phyloP scores from a whole-genome alignment of 2,329 filamentous ascomycete genomes.

The Penicillium sp. region DNA sequence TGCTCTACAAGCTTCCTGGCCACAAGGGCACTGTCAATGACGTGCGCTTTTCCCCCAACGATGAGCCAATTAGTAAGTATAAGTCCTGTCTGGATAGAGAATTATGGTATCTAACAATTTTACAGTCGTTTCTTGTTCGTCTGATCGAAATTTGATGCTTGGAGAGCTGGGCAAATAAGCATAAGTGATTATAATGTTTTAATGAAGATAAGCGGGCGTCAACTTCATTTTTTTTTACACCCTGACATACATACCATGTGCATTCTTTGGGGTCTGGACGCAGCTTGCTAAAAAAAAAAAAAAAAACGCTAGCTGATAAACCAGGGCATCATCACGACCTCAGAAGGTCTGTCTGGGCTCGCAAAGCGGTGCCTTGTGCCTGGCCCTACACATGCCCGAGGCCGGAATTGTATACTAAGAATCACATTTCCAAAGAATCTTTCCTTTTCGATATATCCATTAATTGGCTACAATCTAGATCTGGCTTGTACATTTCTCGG shows the following conservation, averaged over 20 bases:
- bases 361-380: neutral
- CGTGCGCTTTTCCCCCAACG: conserved; percentile 80
- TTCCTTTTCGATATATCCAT: neutral
- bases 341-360: neutral
- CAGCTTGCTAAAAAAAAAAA: neutral
- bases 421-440: neutral
- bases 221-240: conserved; percentile 17
- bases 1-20: conserved; percentile 91
- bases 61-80: conserved; percentile 81
- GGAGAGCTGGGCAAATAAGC: conserved; percentile 71
- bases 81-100: neutral
- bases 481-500: neutral
- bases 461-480: neutral
- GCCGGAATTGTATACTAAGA: conserved; percentile 9
- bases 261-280: neutral
- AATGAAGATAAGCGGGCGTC: conserved; percentile 29
- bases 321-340: neutral
- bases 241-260: neutral
- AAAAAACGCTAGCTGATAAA: neutral
- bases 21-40: conserved; percentile 95
- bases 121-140: conserved; percentile 80
- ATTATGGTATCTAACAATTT: conserved; percentile 19
- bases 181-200: conserved; percentile 16
- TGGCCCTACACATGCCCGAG: neutral
- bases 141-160: conserved; percentile 80